Percentiles rank a stretch among this genome's conserved stretches.
Evolutionary conservation across 2,329 filamentous ascomycete genomes (phyloP).

Genomic region (Colletotrichum nymphaeae): DNA sequence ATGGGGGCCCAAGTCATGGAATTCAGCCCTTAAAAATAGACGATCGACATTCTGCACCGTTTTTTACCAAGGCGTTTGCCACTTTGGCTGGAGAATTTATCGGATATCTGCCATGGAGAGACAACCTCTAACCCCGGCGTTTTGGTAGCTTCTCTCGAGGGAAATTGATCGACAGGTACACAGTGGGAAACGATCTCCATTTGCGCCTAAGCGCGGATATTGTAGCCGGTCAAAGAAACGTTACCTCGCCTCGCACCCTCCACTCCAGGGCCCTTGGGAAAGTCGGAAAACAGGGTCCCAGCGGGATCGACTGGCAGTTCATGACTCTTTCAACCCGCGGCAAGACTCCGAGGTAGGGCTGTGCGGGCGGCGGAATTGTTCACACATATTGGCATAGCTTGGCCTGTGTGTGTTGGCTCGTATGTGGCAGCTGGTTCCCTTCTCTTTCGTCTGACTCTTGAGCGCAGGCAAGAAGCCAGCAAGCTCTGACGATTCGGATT

Average conservation of each 20-base stretch:
- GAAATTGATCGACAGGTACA: slow-evolving; percentile 27
- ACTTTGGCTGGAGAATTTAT: slow-evolving; percentile 17
- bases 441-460: background rate
- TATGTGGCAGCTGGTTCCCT: background rate
- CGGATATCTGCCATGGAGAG: slow-evolving; percentile 8
- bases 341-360: slow-evolving; percentile 25
- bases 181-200: background rate
- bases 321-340: slow-evolving; percentile 32
- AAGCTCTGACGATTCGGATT: background rate
- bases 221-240: background rate
- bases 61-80: background rate
- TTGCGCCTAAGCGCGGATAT: background rate
- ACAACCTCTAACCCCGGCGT: background rate
- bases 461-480: background rate
- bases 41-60: slow-evolving; percentile 17
- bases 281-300: slow-evolving; percentile 16
- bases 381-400: background rate
- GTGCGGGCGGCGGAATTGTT: background rate
- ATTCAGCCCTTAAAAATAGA: slow-evolving; percentile 7
- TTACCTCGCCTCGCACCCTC: background rate
- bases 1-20: background rate
- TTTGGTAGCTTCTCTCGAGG: background rate
- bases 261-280: slow-evolving; percentile 5
- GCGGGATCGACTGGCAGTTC: slow-evolving; percentile 26
- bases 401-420: background rate